Evolutionary conservation across 192 early-diverging fungal species (phyloP), one percentile per base, ranked within the genome.

Genomic region (Funneliformis geosporum): DNA sequence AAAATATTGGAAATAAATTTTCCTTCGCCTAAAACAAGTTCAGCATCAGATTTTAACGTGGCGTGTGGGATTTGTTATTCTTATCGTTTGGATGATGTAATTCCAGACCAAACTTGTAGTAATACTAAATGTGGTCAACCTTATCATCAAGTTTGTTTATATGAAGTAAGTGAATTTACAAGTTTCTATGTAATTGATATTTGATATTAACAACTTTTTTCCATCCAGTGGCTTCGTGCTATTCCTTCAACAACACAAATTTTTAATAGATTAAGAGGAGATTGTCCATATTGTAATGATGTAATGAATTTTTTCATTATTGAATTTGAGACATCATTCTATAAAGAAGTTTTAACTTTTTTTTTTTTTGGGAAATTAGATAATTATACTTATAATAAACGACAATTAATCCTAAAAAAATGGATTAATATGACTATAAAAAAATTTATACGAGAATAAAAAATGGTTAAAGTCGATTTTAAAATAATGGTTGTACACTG

Each of bases 241-340:
- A 47, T 78, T 38, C 64, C 76, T 28, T 59, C 76, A 67, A 78
- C 64, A n/a, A 78, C 38, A 69, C 66, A 79, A 70, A 70, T 8
- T 27, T 70, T 70, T 39, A 79, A 79, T 44, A 59, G 39, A 16
- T 60, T 79, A 18, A 42, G 21, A 14, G 67, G 66, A 16, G 70
- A 79, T 23, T 79, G 77, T 60, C 77, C 77, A 23, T 79, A 79
- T 79, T 79, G 77, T 79, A 60, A 79, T 25, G 67, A 79, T 39
- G 77, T 79, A 70, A 68, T 66, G 64, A 21, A 55, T 10, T 9
- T 44, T n/a, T 44, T 44, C 9, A 44, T 10, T 44, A 7, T 21
- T 55, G 14, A 21, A 21, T 6, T 55, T 55, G 1, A 4, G 3
- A 21, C 21, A 55, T 4, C 14, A 16, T 21, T 21, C 16, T 50